phyloP scores from a whole-genome alignment of 345 rosid species.

The Gossypium turneri region DNA sequence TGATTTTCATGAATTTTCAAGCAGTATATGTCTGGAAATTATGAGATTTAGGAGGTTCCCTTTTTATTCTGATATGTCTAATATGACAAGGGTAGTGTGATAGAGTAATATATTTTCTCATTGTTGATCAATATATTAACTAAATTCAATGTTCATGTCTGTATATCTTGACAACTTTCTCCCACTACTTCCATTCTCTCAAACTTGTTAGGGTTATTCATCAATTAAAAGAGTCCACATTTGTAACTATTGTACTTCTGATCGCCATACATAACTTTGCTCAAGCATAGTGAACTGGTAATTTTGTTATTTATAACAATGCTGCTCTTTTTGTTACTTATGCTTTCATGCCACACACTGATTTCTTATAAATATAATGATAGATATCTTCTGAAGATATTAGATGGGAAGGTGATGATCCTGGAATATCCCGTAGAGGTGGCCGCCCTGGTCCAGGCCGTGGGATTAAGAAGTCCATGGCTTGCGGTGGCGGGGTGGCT shows the following conservation, averaged over 20 bases:
- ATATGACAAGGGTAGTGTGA: neutral
- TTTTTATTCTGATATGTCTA: neutral
- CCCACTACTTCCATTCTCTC: neutral
- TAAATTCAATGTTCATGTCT: neutral
- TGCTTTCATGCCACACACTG: neutral
- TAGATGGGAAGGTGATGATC: constrained; percentile 82
- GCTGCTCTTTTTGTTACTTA: neutral
- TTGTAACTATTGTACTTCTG: neutral
- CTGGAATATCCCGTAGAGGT: constrained; percentile 61
- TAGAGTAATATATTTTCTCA: neutral
- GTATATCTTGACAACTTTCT: neutral
- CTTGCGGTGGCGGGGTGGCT: constrained; percentile 55
- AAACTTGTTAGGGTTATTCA: neutral
- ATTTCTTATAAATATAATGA: constrained; percentile 10
- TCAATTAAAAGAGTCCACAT: neutral
- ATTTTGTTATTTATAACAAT: neutral
- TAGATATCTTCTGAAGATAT: constrained; percentile 91
- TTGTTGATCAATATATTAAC: neutral
- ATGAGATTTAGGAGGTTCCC: neutral
- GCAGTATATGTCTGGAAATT: neutral
- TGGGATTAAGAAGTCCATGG: constrained; percentile 58
- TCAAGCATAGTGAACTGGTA: neutral
- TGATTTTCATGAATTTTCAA: neutral
- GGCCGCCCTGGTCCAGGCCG: constrained; percentile 77
- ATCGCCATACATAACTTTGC: neutral